These are phyloP conservation scores for Euphrasia confusa DNA, from an alignment of 257 asterid species.

Conservation along the genomic window DNA sequence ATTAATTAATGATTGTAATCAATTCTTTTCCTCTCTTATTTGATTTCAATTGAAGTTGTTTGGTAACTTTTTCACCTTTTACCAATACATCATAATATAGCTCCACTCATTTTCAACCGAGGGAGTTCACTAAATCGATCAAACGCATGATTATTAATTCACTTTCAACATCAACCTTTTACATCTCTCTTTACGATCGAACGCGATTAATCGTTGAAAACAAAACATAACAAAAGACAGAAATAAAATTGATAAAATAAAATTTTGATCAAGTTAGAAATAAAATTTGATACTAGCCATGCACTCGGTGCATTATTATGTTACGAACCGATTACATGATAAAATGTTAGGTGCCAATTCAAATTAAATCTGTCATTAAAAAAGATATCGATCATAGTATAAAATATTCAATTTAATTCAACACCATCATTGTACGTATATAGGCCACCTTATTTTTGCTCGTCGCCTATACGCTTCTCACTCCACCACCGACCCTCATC, in stretches of 20 bases:
- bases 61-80: conserved; percentile 33
- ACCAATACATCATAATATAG: conserved; percentile 25
- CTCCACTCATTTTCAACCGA: conserved; percentile 27
- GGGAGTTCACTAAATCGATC: background rate
- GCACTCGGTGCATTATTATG: too few relatives aligned
- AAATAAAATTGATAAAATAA: too few relatives aligned
- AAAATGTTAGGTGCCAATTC: background rate
- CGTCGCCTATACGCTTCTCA: conserved; percentile 45
- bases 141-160: conserved; percentile 7
- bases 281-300: too few relatives aligned
- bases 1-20: conserved; percentile 28
- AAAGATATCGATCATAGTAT: too few relatives aligned
- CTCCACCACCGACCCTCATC: conserved; percentile 61
- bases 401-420: background rate
- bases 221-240: background rate
- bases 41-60: conserved; percentile 28
- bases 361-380: too few relatives aligned
- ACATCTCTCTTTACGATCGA: too few relatives aligned
- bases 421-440: conserved; percentile 28
- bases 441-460: conserved; percentile 35
- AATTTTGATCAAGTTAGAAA: too few relatives aligned
- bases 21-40: conserved; percentile 35
- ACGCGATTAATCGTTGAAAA: background rate
- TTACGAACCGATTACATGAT: too few relatives aligned
- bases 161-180: background rate